Evolutionary conservation across 208 protist genomes (phyloP).

Genomic region (Trypanosoma platydactyli): DNA sequence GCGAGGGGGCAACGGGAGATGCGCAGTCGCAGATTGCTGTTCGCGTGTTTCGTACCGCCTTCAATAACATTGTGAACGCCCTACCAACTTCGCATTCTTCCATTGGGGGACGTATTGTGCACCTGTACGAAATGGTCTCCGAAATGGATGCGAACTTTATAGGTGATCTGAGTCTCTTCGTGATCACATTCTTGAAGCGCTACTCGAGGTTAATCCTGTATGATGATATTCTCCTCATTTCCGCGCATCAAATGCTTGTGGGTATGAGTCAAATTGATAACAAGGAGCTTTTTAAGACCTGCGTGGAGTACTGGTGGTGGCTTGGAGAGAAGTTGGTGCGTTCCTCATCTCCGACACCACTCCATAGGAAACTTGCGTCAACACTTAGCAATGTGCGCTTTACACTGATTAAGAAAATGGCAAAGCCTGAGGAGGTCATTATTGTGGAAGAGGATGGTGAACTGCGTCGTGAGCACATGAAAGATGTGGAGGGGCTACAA

Average conservation of each 20-base stretch:
- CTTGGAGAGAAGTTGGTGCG: slow-evolving; percentile 74
- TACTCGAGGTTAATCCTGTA: slow-evolving; percentile 92
- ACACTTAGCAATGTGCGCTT: slow-evolving; percentile 92
- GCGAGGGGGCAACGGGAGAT: slow-evolving; percentile 51
- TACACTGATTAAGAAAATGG: slow-evolving; percentile 97
- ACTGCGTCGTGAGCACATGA: slow-evolving; percentile 95
- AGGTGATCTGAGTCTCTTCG: slow-evolving; percentile 86
- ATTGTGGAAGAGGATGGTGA: slow-evolving; percentile 99
- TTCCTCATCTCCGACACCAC: slow-evolving; percentile 35
- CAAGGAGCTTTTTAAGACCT: slow-evolving; percentile 98
- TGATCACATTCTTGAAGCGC: slow-evolving; percentile 93
- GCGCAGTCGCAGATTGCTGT: slow-evolving; percentile 59
- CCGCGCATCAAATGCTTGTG: slow-evolving; percentile 91
- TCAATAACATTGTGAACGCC: slow-evolving; percentile 64
- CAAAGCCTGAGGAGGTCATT: slow-evolving; percentile 99
- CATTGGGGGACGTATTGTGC: slow-evolving; percentile 51
- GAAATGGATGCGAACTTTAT: slow-evolving; percentile 90
- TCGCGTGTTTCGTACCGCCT: slow-evolving; percentile 58
- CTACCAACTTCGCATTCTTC: slow-evolving; percentile 75
- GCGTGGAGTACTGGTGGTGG: slow-evolving; percentile 99
- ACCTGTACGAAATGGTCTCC: slow-evolving; percentile 60
- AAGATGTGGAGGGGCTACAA: slow-evolving; percentile 96
- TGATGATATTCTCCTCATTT: slow-evolving; percentile 70
- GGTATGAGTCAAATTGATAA: slow-evolving; percentile 96
- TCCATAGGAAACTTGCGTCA: slow-evolving; percentile 56